These are phyloP conservation scores for Leishmania mexicana DNA, from an alignment of 208 protist species.

Conservation along the genomic window DNA sequence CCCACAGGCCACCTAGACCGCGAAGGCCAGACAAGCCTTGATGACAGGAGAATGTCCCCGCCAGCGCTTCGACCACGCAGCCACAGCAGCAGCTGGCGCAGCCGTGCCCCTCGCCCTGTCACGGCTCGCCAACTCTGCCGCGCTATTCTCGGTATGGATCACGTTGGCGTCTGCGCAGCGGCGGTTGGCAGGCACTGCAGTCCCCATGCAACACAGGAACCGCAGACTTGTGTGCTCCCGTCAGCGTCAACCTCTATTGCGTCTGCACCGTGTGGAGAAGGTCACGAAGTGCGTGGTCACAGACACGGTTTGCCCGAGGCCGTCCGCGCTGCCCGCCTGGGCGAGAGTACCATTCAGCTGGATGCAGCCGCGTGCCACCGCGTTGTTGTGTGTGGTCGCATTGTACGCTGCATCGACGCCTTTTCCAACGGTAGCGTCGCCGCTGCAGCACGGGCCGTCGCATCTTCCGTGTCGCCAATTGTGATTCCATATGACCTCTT, in stretches of 20 bases:
- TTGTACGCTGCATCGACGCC: conserved; percentile 38
- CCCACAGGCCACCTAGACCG: neutral
- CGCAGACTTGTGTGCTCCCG: neutral
- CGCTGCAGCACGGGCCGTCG: neutral
- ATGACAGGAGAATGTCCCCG: neutral
- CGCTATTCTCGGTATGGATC: conserved; percentile 8
- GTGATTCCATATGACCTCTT: conserved; percentile 10
- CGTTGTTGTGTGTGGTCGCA: conserved; percentile 51
- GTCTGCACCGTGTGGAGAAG: neutral
- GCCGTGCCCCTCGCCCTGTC: conserved; percentile 26
- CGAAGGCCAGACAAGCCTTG: neutral
- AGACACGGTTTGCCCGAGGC: neutral
- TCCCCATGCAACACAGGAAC: too few relatives aligned
- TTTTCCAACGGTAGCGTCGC: conserved; percentile 20
- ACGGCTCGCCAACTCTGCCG: conserved; percentile 30
- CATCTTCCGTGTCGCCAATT: neutral
- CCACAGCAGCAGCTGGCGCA: neutral
- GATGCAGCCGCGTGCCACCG: conserved; percentile 44
- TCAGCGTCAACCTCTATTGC: neutral
- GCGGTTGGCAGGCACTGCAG: neutral
- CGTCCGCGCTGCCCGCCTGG: conserved; percentile 23
- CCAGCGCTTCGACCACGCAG: neutral
- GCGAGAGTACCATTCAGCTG: conserved; percentile 43
- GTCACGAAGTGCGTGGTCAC: neutral
- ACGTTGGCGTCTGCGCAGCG: neutral